Evolutionary conservation across 352 stramenopile species (phyloP).

Genomic region (Pythium dissimile): DNA sequence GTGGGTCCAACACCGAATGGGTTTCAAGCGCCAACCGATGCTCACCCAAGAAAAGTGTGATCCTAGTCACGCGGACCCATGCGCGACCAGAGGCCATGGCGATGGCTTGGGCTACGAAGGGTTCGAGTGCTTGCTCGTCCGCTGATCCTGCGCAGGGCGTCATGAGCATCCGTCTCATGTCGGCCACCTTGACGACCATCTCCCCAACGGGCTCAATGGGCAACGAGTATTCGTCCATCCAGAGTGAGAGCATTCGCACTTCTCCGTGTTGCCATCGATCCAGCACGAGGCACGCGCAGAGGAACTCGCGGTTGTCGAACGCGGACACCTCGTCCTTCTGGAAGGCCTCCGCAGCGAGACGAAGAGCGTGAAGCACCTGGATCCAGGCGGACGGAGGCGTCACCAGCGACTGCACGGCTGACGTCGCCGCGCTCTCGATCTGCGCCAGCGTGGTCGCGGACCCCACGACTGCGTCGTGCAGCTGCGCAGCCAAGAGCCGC

Average conservation of each 20-base stretch:
- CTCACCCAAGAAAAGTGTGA: constrained; percentile 25
- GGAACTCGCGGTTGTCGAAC: constrained; percentile 44
- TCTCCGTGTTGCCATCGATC: constrained; percentile 49
- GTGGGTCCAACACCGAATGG: neutral
- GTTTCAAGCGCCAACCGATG: neutral
- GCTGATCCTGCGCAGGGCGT: constrained; percentile 31
- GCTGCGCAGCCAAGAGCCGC: constrained; percentile 6
- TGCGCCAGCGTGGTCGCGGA: constrained; percentile 24
- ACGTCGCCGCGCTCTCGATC: constrained; percentile 33
- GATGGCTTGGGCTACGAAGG: constrained; percentile 29
- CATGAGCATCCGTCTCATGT: constrained; percentile 30
- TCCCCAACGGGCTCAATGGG: constrained; percentile 14
- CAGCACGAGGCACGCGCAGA: constrained; percentile 44
- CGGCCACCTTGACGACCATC: constrained; percentile 22
- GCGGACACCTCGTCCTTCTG: constrained; percentile 11
- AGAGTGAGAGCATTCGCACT: constrained; percentile 38
- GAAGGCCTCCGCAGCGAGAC: constrained; percentile 33
- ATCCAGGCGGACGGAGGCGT: constrained; percentile 2
- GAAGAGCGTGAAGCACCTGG: constrained; percentile 21
- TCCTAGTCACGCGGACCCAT: constrained; percentile 12
- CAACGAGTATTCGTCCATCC: constrained; percentile 53
- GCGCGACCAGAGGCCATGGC: neutral
- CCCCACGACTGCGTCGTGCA: constrained; percentile 20
- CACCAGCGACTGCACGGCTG: constrained; percentile 23
- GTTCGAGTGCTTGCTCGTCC: constrained; percentile 37